These are phyloP conservation scores for Carex sylvatica DNA, from an alignment of 202 grass and related monocot genomes.

Conservation along the genomic window DNA sequence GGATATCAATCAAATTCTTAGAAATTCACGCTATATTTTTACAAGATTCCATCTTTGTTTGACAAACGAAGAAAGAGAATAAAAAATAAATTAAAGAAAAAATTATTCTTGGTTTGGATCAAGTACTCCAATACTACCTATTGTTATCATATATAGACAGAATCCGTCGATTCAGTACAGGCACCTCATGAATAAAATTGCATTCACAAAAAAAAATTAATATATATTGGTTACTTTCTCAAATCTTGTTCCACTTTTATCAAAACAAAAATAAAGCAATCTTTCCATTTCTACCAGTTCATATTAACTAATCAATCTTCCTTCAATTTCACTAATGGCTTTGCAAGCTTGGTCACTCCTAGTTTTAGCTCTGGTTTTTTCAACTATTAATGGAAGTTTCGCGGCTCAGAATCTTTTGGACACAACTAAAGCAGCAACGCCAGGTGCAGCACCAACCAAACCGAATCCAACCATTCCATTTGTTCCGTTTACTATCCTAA, in stretches of 20 bases:
- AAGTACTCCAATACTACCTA: neutral
- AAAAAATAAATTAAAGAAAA: no score
- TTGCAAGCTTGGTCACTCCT: conserved; percentile 32
- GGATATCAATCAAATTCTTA: no score
- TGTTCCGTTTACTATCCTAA: no score
- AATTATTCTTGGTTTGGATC: no score
- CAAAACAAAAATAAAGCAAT: no score
- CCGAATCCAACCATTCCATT: conserved; percentile 21
- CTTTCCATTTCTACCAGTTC: neutral
- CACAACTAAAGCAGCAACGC: conserved; percentile 28
- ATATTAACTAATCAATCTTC: neutral
- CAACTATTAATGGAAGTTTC: conserved; percentile 39
- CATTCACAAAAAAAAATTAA: neutral
- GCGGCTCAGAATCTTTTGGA: conserved; percentile 56
- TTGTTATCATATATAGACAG: neutral
- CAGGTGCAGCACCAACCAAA: conserved; percentile 17
- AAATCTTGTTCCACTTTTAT: no score
- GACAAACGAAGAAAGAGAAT: neutral
- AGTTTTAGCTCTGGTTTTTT: conserved; percentile 35
- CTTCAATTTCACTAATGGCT: conserved; percentile 40
- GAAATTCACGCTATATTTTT: no score
- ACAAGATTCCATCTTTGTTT: neutral
- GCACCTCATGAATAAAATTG: neutral
- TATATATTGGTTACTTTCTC: neutral
- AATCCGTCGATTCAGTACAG: neutral